A percentile compares a stretch with the other conserved stretches of the same genome.
Evolutionary conservation across 2,329 filamentous ascomycete genomes (phyloP).

Genomic region (Xylariaceae sp.): DNA sequence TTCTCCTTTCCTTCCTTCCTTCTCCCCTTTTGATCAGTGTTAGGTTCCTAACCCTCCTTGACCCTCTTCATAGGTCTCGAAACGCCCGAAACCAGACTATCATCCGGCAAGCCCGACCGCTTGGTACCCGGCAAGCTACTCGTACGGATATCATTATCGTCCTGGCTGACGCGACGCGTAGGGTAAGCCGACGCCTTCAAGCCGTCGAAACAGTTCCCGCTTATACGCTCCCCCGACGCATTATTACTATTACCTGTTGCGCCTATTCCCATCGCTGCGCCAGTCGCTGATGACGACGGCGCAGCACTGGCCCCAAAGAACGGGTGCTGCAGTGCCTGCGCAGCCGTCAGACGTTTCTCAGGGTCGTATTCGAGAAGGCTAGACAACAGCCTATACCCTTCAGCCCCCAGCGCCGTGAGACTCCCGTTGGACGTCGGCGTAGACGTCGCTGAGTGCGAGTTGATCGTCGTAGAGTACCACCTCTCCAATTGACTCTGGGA

Average conservation of each 20-base stretch:
- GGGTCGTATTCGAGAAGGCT: conserved; percentile 91
- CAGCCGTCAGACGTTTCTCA: conserved; percentile 78
- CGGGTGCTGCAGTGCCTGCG: conserved; percentile 81
- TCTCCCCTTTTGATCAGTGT: background rate
- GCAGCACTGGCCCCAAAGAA: conserved; percentile 58
- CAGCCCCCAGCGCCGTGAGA: conserved; percentile 61
- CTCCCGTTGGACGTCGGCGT: conserved; percentile 38
- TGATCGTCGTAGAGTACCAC: conserved; percentile 72
- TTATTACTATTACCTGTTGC: background rate
- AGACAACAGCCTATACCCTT: conserved; percentile 79
- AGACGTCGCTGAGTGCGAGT: conserved; percentile 48
- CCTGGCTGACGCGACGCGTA: conserved; percentile 81
- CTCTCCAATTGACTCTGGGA: conserved; percentile 61
- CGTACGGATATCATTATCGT: conserved; percentile 94
- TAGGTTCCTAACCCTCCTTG: conserved; percentile 44
- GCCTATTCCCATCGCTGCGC: background rate
- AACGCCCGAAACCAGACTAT: conserved; percentile 54
- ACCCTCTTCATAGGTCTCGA: conserved; percentile 55
- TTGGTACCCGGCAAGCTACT: conserved; percentile 88
- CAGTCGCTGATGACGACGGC: background rate
- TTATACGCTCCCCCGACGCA: conserved; percentile 59
- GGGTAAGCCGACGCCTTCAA: conserved; percentile 79
- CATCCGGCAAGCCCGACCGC: conserved; percentile 79
- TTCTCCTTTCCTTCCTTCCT: too few species aligned
- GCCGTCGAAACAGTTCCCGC: conserved; percentile 85